Evolutionary conservation across 176 grass and related monocot genomes (phyloP).

Genomic region (Aegilops speltoides): DNA sequence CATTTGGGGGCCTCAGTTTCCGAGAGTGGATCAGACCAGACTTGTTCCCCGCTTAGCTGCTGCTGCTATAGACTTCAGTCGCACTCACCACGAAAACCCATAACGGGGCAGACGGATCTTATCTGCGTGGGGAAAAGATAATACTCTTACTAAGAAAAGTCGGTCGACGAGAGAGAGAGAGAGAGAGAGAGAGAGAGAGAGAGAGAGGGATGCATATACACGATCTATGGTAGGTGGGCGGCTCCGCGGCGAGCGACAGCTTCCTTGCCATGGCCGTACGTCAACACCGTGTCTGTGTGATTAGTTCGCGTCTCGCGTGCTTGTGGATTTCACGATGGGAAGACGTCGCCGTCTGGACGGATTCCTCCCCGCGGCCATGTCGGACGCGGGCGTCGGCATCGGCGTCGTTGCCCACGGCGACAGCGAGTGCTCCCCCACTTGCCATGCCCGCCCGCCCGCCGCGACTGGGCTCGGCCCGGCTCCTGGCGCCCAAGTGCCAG

Average conservation of each 20-base stretch:
- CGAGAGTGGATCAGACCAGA: neutral
- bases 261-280: slow-evolving; percentile 16
- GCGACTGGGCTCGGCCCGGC: neutral
- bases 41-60: neutral
- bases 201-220: neutral
- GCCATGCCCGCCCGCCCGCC: neutral
- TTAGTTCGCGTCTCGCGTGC: neutral
- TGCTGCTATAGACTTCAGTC: neutral
- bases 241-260: neutral
- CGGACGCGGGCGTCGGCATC: neutral
- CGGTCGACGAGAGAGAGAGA: neutral
- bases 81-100: neutral
- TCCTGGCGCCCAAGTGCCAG: neutral
- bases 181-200: too few species aligned
- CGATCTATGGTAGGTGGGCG: neutral
- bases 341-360: neutral
- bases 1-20: neutral
- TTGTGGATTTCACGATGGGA: neutral
- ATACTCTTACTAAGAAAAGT: neutral
- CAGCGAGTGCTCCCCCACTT: neutral
- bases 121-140: neutral
- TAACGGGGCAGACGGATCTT: neutral
- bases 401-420: neutral
- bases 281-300: neutral
- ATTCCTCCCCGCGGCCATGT: slow-evolving; percentile 9